Evolutionary conservation across 441 rosid genomes (phyloP).

Genomic region (Pelargonium citronellum): DNA sequence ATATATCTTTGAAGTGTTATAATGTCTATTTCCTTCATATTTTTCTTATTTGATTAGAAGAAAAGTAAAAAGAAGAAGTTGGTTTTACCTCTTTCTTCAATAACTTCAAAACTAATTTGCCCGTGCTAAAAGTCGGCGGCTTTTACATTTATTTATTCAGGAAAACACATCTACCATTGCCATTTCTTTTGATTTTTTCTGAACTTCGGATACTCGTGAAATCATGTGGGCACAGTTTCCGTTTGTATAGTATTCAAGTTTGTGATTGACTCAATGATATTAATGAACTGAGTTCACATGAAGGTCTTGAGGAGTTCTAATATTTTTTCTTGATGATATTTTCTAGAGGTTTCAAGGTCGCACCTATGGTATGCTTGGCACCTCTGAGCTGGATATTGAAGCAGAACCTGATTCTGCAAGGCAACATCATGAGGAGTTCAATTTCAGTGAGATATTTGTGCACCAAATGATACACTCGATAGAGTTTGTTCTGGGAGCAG

Average conservation of each 20-base stretch:
- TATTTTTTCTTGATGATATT: background rate
- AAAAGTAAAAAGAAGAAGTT: background rate
- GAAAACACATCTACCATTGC: too few relatives aligned
- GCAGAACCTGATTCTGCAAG: slow-evolving; percentile 47
- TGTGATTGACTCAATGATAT: background rate
- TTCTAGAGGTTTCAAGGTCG: slow-evolving; percentile 80
- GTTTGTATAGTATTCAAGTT: background rate
- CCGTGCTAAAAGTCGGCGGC: background rate
- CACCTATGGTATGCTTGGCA: slow-evolving; percentile 41
- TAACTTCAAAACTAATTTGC: background rate
- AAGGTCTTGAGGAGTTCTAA: background rate
- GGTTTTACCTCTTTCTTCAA: background rate
- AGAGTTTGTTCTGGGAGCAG: slow-evolving; percentile 93
- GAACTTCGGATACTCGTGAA: background rate
- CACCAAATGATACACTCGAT: slow-evolving; percentile 93
- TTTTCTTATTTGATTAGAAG: background rate
- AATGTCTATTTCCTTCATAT: background rate
- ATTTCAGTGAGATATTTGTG: slow-evolving; percentile 87
- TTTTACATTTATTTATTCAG: too few relatives aligned
- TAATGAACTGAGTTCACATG: background rate
- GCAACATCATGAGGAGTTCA: slow-evolving; percentile 43
- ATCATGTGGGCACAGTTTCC: background rate
- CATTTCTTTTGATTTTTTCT: too few relatives aligned
- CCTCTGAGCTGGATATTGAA: slow-evolving; percentile 35
- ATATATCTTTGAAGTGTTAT: background rate